Base-by-base conservation (phyloP, 495 filamentous ascomycete genomes). In the Penicillium mononematosum region DNA sequence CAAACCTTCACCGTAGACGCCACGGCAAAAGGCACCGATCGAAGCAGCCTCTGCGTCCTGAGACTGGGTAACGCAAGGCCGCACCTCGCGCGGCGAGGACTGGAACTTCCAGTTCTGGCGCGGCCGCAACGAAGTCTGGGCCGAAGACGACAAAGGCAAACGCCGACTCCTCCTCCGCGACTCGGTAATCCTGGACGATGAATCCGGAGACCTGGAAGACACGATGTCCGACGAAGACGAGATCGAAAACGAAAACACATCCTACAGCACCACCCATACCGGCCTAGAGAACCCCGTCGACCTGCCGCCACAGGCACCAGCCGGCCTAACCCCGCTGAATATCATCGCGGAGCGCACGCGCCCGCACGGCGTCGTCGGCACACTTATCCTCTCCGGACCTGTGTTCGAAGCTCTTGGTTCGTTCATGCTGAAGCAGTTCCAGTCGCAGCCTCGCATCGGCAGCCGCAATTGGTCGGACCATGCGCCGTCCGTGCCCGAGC, bases 51-150 rank as follows among this genome's bases (percentile, higher is more conserved):
- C 17, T 92, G 92, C 64, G 76, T 96, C 3, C 75, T 96, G 20
- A 41, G 94, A 98, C 68, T 98, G 94, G 94, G 90, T 96, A 7
- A 89, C 84, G 20, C 86, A 92, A 60, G 92, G 94, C 5, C 82
- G 94, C n/a, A 81, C 76, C 10, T 92, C 94, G 5, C 80, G 88
- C 27, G 92, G 91, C n/a, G 94, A 98, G 76, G 80, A 87, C 55
- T 98, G 94, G 94, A 86, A 85, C 63, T 84, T 95, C 52, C 71
- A 75, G 17, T 73, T 78, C 36, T 98, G 95, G 84, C 79, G 77
- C 53, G 89, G 89, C 6, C 78, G 87, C 63, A 98, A 96, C 66
- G 94, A 98, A 70, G 80, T 98, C 8, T 96, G 89, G 87, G 70
- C 76, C 16, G 19, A 55, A 32, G 66, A 76, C 27, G 72, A 70